Evolutionary conservation across 2,329 filamentous ascomycete genomes (phyloP).

Genomic region (Fusarium chuoi): DNA sequence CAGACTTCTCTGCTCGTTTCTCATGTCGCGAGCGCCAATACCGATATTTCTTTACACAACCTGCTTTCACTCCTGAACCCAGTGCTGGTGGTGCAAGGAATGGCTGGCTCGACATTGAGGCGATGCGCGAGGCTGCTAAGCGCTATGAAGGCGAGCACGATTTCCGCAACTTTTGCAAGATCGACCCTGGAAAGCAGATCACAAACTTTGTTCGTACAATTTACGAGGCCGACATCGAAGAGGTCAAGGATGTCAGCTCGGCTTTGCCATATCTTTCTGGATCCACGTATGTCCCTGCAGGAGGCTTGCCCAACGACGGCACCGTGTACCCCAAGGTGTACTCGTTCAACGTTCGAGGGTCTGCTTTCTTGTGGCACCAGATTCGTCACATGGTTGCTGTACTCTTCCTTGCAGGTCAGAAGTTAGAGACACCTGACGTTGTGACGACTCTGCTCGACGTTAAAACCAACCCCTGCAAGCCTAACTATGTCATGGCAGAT

Average conservation of each 20-base stretch:
- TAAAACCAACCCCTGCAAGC: slow-evolving; percentile 75
- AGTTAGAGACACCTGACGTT: slow-evolving; percentile 79
- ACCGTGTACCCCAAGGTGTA: slow-evolving; percentile 73
- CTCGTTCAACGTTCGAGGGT: slow-evolving; percentile 87
- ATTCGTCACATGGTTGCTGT: slow-evolving; percentile 94
- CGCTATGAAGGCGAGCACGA: slow-evolving; percentile 87
- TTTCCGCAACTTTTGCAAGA: slow-evolving; percentile 96
- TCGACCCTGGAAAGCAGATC: slow-evolving; percentile 91
- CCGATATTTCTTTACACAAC: slow-evolving; percentile 97
- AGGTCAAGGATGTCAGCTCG: slow-evolving; percentile 66
- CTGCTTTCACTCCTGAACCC: slow-evolving; percentile 76
- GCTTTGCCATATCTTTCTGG: slow-evolving; percentile 66
- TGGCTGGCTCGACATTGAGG: slow-evolving; percentile 87
- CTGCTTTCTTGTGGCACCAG: slow-evolving; percentile 97
- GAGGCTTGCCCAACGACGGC: neutral
- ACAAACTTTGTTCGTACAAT: slow-evolving; percentile 83
- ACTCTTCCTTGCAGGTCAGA: slow-evolving; percentile 92
- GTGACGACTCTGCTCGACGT: slow-evolving; percentile 81
- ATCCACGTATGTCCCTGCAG: slow-evolving; percentile 49
- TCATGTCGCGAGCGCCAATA: slow-evolving; percentile 92
- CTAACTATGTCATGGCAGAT: slow-evolving; percentile 89
- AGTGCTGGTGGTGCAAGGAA: slow-evolving; percentile 56
- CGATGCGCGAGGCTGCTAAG: slow-evolving; percentile 85
- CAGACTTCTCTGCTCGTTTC: slow-evolving; percentile 89
- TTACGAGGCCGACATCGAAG: slow-evolving; percentile 81